These are phyloP conservation scores for Fusarium sp. DNA, from an alignment of 2,329 filamentous ascomycete genomes.

Conservation along the genomic window DNA sequence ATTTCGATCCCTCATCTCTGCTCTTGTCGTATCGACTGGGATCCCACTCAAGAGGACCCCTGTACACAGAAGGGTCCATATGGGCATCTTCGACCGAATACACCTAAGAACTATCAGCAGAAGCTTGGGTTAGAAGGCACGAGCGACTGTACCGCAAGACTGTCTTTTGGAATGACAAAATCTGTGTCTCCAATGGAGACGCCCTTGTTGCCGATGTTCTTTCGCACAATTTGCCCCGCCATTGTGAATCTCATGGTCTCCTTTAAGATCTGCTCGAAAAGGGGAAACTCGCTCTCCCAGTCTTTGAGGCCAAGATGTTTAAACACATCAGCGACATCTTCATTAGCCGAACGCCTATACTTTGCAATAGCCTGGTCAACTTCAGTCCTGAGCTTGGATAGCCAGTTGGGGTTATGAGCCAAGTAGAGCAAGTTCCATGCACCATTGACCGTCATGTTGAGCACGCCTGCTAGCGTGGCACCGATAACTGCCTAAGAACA, in stretches of 20 bases:
- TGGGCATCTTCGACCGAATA: conserved; percentile 5
- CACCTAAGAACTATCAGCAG: neutral
- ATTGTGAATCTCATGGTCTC: conserved; percentile 12
- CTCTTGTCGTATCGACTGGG: conserved; percentile 3
- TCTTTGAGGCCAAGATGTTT: neutral
- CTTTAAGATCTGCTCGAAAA: neutral
- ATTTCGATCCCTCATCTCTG: neutral
- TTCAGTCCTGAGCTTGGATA: neutral
- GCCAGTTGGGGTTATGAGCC: neutral
- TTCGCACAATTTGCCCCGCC: conserved; percentile 7
- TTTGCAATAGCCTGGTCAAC: neutral
- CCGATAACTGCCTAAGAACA: neutral
- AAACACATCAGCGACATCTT: neutral
- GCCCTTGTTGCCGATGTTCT: conserved; percentile 4
- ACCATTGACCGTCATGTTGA: conserved; percentile 2
- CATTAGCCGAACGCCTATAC: neutral
- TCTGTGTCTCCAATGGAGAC: neutral
- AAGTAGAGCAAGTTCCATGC: conserved; percentile 5
- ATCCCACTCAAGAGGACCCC: conserved; percentile 1
- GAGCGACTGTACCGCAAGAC: neutral
- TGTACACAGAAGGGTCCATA: conserved; percentile 2
- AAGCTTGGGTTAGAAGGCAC: too few relatives aligned
- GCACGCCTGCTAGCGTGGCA: conserved; percentile 5
- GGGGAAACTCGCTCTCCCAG: conserved; percentile 12
- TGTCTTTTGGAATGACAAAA: conserved; percentile 3